Evolutionary conservation across 352 stramenopile species (phyloP), one percentile per base, ranked within the genome.

Genomic region (Phytophthora meadii): DNA sequence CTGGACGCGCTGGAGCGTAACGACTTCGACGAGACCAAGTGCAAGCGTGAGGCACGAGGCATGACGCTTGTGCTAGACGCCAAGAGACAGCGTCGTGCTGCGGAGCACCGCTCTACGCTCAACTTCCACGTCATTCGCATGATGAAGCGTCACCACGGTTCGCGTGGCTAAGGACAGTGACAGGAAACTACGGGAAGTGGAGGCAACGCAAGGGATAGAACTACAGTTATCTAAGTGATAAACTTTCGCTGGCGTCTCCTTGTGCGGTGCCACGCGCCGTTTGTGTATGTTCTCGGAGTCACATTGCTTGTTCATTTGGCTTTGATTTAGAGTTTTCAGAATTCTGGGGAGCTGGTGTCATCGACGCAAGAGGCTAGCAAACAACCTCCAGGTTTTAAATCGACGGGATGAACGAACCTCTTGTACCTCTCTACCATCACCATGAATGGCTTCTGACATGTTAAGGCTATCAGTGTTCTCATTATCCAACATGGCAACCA

Each of bases 51-150:
- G 70, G 86, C 75, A 36, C 84, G 86, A 61, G 72, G 93, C 58
- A 83, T 94, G 53, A 87, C 82, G 69, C 81, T 85, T 44, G 81
- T 92, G 61, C 87, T 94, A 69, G 90, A 85, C 9, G 63, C 65
- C 61, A 92, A 90, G 80, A 73, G 79, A 34, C 73, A 84, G 68
- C 79, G 81, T 49, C 78, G 82, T 54, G 78, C 77, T 10, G 80
- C 82, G 0, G 86, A 83, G 60, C 86, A 94, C 69, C 87, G 87
- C 39, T 93, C 88, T 46, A 92, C 88, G 56, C 81, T 96, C 41
- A 94, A 94, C 74, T 94, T 93, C 67, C 83, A 94, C 72, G 88
- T 96, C 19, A 91, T 94, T 40, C 88, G 87, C 70, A 94, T 94
- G 86, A 84, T 94, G 74, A 94, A 94, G 78, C 73, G 68, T 7